A percentile compares a stretch with the other conserved stretches of the same genome.
These are phyloP conservation scores for Euphorbia lathyris DNA, from an alignment of 345 rosid genomes.

Conservation along the genomic window DNA sequence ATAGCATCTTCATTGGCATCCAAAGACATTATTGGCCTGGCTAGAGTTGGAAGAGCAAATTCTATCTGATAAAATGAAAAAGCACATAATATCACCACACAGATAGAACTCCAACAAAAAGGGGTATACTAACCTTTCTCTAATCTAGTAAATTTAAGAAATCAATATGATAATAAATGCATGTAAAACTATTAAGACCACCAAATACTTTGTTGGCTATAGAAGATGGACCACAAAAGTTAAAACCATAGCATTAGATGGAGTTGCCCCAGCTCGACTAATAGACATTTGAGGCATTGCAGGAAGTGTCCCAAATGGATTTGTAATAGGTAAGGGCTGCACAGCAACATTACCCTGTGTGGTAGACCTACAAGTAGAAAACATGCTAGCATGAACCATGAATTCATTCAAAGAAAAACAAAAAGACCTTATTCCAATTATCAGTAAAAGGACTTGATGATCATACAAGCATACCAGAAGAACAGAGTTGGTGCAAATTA, in stretches of 20 bases:
- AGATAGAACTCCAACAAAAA: slow-evolving; percentile 10
- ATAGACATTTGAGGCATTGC: slow-evolving; percentile 84
- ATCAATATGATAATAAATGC: not conserved
- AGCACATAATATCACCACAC: slow-evolving; percentile 10
- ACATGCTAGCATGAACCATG: not conserved
- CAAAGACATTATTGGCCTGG: slow-evolving; percentile 94
- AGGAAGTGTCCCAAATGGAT: slow-evolving; percentile 93
- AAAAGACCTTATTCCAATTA: not conserved
- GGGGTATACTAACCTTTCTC: not conserved
- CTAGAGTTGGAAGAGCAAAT: slow-evolving; percentile 80
- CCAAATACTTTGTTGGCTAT: not conserved
- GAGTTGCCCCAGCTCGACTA: slow-evolving; percentile 65
- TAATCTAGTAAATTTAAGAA: not conserved
- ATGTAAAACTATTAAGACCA: not conserved
- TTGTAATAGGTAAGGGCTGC: slow-evolving; percentile 54
- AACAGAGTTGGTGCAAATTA: slow-evolving; percentile 86
- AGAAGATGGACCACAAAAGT: not conserved
- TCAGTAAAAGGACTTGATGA: slow-evolving; percentile 2
- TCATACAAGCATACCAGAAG: slow-evolving; percentile 85
- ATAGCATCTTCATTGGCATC: slow-evolving; percentile 97
- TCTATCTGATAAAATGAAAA: slow-evolving; percentile 63
- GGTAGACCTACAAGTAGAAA: slow-evolving; percentile 46
- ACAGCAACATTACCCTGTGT: slow-evolving; percentile 39
- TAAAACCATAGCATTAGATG: slow-evolving; percentile 27
- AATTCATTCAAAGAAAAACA: not conserved